phyloP scores from a whole-genome alignment of 179 eudicot genomes.

The Spergularia azorica region DNA sequence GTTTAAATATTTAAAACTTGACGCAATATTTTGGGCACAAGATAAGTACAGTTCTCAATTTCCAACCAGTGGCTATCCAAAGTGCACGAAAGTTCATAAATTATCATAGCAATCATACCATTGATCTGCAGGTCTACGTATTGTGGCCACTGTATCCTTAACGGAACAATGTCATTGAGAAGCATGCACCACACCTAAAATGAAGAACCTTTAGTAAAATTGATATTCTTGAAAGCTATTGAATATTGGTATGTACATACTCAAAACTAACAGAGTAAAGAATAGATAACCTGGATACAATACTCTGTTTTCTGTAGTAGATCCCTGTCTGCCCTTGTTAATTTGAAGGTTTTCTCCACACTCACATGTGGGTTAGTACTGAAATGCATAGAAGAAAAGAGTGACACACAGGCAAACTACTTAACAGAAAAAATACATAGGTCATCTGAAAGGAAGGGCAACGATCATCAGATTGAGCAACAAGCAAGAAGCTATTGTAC shows the following conservation, averaged over 20 bases:
- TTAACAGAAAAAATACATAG: background rate
- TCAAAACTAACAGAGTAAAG: conserved; percentile 8
- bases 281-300: conserved; percentile 43
- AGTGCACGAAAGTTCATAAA: background rate
- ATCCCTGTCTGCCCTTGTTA: conserved; percentile 44
- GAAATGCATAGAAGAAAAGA: conserved; percentile 14
- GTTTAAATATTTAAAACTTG: too few relatives aligned
- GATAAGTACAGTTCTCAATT: background rate
- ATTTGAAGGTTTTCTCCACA: conserved; percentile 36
- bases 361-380: conserved; percentile 41
- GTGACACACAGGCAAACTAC: conserved; percentile 13
- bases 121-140: conserved; percentile 87
- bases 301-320: conserved; percentile 38
- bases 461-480: background rate
- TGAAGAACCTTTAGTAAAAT: background rate
- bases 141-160: conserved; percentile 97
- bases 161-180: conserved; percentile 82
- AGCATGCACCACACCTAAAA: conserved; percentile 97
- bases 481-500: too few relatives aligned
- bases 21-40: background rate
- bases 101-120: conserved; percentile 49
- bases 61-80: conserved; percentile 1
- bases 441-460: background rate
- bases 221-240: background rate
- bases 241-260: background rate